Percentiles rank a stretch among this genome's conserved stretches.
These are phyloP conservation scores for Chondrostereum purpureum DNA, from an alignment of 1,284 basidiomycete genomes.

Conservation along the genomic window DNA sequence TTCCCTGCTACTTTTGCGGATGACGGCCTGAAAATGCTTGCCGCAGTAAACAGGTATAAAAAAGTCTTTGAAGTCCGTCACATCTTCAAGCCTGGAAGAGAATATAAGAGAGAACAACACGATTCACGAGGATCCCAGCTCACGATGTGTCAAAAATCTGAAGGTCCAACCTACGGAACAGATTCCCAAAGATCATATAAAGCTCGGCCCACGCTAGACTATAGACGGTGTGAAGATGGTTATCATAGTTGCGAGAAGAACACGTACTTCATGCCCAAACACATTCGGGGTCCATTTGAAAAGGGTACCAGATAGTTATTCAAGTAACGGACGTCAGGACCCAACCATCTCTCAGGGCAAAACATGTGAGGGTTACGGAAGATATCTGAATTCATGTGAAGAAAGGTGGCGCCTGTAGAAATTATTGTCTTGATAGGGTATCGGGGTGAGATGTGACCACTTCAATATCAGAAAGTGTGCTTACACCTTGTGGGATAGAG, in stretches of 20 bases:
- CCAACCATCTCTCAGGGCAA: slow-evolving; percentile 23
- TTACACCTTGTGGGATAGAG: slow-evolving; percentile 18
- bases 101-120: neutral
- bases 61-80: slow-evolving; percentile 24
- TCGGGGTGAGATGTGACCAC: neutral
- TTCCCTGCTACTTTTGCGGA: slow-evolving; percentile 5
- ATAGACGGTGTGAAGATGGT: neutral
- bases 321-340: slow-evolving; percentile 16
- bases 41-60: slow-evolving; percentile 26
- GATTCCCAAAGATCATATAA: slow-evolving; percentile 19
- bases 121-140: neutral
- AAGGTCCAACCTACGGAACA: slow-evolving; percentile 22
- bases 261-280: slow-evolving; percentile 15
- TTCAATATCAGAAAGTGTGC: slow-evolving; percentile 4
- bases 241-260: neutral
- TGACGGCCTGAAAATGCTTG: slow-evolving; percentile 18
- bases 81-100: slow-evolving; percentile 17
- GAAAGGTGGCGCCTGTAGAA: slow-evolving; percentile 16
- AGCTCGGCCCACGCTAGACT: slow-evolving; percentile 24
- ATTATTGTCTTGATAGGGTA: slow-evolving; percentile 17
- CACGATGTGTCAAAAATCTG: slow-evolving; percentile 8
- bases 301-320: slow-evolving; percentile 25
- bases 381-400: slow-evolving; percentile 17
- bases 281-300: slow-evolving; percentile 26
- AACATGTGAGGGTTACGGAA: slow-evolving; percentile 21